Evolutionary conservation across 2,329 filamentous ascomycete genomes (phyloP).

Genomic region (Calonectria naviculata): DNA sequence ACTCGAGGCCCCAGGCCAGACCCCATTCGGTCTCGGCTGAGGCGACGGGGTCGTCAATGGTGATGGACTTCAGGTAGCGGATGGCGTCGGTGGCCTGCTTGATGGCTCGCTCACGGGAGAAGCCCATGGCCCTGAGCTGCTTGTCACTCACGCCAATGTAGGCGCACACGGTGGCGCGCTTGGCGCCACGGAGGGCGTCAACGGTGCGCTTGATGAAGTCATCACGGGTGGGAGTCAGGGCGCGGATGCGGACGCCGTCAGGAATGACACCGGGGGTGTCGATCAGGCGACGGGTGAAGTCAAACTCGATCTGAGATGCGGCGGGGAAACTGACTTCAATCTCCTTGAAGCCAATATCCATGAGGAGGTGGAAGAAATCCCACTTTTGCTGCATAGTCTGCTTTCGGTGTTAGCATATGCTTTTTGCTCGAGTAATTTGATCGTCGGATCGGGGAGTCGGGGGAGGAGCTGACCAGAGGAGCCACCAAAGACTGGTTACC

Average conservation of each 20-base stretch:
- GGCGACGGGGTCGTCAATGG: conserved; percentile 77
- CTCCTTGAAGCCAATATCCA: conserved; percentile 94
- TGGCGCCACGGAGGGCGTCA: conserved; percentile 86
- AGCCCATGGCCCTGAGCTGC: conserved; percentile 92
- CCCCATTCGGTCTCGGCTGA: conserved; percentile 72
- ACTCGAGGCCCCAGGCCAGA: conserved; percentile 87
- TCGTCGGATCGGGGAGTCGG: too few relatives aligned
- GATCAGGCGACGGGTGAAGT: conserved; percentile 86
- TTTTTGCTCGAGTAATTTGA: background rate
- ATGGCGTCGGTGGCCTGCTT: conserved; percentile 84
- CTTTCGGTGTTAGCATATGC: background rate
- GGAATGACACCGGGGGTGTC: conserved; percentile 21
- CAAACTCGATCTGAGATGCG: conserved; percentile 93
- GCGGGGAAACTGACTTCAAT: conserved; percentile 97
- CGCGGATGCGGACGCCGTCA: conserved; percentile 90
- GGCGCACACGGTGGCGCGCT: conserved; percentile 95
- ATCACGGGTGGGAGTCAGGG: conserved; percentile 90
- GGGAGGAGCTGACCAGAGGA: background rate
- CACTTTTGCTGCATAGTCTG: conserved; percentile 96
- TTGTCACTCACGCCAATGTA: conserved; percentile 97
- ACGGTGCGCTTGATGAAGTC: conserved; percentile 93
- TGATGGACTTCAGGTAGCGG: conserved; percentile 88
- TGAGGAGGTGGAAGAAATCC: conserved; percentile 94
- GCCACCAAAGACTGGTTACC: conserved; percentile 82
- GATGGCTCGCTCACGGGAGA: conserved; percentile 84